Evolutionary conservation across 208 protist genomes (phyloP), one percentile per base, ranked within the genome.

Genomic region (Leptomonas pyrrhocoris): DNA sequence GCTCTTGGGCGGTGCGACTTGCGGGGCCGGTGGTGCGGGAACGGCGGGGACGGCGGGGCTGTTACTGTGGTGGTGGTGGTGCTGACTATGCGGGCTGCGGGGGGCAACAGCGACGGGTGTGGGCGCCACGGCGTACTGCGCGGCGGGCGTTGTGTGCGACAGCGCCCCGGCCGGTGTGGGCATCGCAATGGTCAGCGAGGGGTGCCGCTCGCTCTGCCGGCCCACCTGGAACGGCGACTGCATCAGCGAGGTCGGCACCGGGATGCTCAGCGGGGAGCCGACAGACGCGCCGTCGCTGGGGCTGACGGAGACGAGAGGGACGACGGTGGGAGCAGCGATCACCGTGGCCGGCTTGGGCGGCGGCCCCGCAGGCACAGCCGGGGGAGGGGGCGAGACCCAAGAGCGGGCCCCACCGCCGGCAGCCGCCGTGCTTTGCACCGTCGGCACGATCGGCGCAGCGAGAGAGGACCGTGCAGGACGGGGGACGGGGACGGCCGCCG

Each of bases 191-290:
- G 68, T 63, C 18, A 79, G 49, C n/a, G 77, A 58, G 12, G 67
- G 45, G 16, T 45, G 21, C 12, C 65, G 56, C 21, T 16, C 23
- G 28, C 48, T 71, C 30, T 12, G 72, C 8, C 64, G 55, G 63
- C 54, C 70, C n/a, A 76, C 70, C 23, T 76, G 70, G 25, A 76
- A 74, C 1, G 28, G 31, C 4, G 69, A 68, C 40, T 51, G 69
- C 30, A 40, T 21, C 13, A 68, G 28, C 19, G 68, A 77, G 3
- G 50, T 31, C 5, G 83, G 83, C 0, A 85, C 75, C 5, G 83
- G 83, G 34, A 88, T 82, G 68, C 59, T 75, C 25, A 84, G 61
- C 36, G 72, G 72, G 45, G 72, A 73, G 65, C 54, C 74, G 53
- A 64, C 70, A 21, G 66, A 65, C 55, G 45, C 46, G 38, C 13